phyloP scores from a whole-genome alignment of 2,329 filamentous ascomycete genomes.

The Graphilbum ipis-grandicollis region DNA sequence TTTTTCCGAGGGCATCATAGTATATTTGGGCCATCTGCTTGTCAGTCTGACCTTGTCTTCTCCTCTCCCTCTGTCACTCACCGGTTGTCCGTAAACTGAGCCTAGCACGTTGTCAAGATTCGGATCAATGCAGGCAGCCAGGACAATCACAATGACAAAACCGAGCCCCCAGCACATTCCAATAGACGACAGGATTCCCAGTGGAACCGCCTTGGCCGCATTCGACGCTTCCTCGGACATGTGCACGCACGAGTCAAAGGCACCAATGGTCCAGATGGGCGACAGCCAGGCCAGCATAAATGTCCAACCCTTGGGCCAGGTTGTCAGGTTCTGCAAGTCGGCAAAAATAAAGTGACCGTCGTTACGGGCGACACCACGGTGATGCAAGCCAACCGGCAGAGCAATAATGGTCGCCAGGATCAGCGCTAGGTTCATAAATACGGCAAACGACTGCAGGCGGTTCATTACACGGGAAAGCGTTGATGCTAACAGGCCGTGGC shows the following conservation, averaged over 20 bases:
- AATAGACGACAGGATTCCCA: constrained; percentile 40
- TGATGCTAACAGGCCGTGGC: constrained; percentile 35
- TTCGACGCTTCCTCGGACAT: constrained; percentile 43
- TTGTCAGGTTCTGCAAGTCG: constrained; percentile 36
- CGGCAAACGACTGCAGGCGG: constrained; percentile 37
- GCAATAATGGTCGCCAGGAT: constrained; percentile 38
- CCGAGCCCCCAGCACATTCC: constrained; percentile 35
- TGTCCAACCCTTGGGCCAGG: constrained; percentile 37
- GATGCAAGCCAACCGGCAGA: constrained; percentile 29
- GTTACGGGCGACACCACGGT: constrained; percentile 15
- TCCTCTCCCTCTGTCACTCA: neutral
- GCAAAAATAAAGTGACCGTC: constrained; percentile 34
- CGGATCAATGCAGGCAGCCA: constrained; percentile 37
- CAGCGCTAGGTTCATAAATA: constrained; percentile 36
- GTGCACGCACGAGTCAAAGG: constrained; percentile 35
- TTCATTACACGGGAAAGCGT: constrained; percentile 38
- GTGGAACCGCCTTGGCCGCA: constrained; percentile 30
- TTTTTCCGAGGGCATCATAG: constrained; percentile 41
- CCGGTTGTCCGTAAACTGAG: constrained; percentile 36
- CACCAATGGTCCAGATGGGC: constrained; percentile 44
- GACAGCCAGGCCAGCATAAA: constrained; percentile 44
- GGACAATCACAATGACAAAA: constrained; percentile 37
- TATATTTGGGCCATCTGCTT: constrained; percentile 30
- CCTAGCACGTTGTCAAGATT: constrained; percentile 30
- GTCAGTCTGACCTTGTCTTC: neutral